Evolutionary conservation across 768 basidiomycete genomes (phyloP).

Genomic region (Suillus fuscotomentosus): DNA sequence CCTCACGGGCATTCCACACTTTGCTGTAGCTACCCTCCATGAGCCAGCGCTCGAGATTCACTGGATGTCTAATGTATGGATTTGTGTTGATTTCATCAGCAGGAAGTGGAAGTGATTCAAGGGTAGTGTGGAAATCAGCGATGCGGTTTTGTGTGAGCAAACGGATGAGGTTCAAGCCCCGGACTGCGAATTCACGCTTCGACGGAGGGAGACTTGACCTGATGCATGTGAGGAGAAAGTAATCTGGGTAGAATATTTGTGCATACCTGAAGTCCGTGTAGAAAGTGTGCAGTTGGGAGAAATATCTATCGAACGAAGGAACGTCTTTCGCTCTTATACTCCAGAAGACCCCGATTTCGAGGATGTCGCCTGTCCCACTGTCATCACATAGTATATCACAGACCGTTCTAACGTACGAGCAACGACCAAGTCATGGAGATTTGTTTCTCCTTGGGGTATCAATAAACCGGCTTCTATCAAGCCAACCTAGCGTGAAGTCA

Average conservation of each 20-base stretch:
- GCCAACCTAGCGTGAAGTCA: slow-evolving; percentile 51
- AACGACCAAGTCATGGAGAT: slow-evolving; percentile 64
- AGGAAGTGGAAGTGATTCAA: slow-evolving; percentile 81
- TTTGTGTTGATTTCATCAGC: slow-evolving; percentile 68
- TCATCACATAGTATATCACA: slow-evolving; percentile 1
- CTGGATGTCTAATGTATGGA: slow-evolving; percentile 78
- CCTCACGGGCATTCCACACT: slow-evolving; percentile 93
- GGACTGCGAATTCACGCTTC: slow-evolving; percentile 82
- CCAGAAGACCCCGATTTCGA: slow-evolving; percentile 95
- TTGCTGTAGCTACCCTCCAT: slow-evolving; percentile 99
- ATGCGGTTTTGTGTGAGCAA: slow-evolving; percentile 95
- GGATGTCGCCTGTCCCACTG: slow-evolving; percentile 70
- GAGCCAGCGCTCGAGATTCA: slow-evolving; percentile 92
- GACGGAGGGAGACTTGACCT: slow-evolving; percentile 80
- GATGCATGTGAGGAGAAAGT: slow-evolving; percentile 5
- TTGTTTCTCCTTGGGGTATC: slow-evolving; percentile 65
- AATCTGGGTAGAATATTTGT: slow-evolving; percentile 10
- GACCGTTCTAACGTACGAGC: slow-evolving; percentile 56
- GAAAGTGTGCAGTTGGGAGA: slow-evolving; percentile 86
- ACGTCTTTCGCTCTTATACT: slow-evolving; percentile 87
- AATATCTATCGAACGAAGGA: slow-evolving; percentile 93
- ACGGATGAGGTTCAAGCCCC: slow-evolving; percentile 92
- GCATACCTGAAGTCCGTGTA: slow-evolving; percentile 80
- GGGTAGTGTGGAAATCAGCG: slow-evolving; percentile 95
- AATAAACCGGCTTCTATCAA: slow-evolving; percentile 76